phyloP scores from a whole-genome alignment of 169 alveolate species.

The Babesia divergens region DNA sequence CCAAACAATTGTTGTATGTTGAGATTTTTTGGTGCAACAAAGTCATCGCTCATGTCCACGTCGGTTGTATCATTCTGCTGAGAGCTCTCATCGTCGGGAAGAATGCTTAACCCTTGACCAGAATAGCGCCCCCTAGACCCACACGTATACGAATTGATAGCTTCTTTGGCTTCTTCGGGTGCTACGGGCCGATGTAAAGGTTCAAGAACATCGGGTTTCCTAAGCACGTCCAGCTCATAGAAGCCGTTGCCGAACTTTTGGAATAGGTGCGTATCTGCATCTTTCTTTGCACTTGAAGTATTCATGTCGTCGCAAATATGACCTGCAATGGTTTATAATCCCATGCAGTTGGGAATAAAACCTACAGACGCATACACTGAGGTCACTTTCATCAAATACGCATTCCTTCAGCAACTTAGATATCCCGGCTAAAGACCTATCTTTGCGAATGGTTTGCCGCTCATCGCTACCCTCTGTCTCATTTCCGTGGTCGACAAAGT shows the following conservation, averaged over 20 bases:
- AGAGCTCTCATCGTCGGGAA: background rate
- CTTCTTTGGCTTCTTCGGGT: background rate
- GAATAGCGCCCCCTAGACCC: background rate
- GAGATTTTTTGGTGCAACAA: background rate
- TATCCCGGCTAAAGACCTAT: background rate
- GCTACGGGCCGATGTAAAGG: background rate
- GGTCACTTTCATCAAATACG: background rate
- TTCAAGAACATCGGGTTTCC: background rate
- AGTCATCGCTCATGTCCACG: background rate
- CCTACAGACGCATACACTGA: constrained; percentile 21
- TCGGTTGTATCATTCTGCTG: background rate
- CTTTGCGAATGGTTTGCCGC: background rate
- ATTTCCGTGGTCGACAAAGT: background rate
- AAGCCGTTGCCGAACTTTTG: constrained; percentile 22
- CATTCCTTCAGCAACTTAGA: background rate
- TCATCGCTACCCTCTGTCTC: background rate
- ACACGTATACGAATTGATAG: background rate
- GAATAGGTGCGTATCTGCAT: background rate
- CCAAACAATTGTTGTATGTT: background rate
- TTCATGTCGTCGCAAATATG: background rate
- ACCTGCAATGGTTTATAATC: background rate
- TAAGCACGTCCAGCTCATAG: constrained; percentile 21
- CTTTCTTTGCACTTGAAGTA: no score
- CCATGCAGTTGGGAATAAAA: background rate
- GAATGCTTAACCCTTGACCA: background rate